These are phyloP conservation scores for Alternaria burnsii DNA, from an alignment of 2,329 filamentous ascomycete genomes.

Conservation along the genomic window DNA sequence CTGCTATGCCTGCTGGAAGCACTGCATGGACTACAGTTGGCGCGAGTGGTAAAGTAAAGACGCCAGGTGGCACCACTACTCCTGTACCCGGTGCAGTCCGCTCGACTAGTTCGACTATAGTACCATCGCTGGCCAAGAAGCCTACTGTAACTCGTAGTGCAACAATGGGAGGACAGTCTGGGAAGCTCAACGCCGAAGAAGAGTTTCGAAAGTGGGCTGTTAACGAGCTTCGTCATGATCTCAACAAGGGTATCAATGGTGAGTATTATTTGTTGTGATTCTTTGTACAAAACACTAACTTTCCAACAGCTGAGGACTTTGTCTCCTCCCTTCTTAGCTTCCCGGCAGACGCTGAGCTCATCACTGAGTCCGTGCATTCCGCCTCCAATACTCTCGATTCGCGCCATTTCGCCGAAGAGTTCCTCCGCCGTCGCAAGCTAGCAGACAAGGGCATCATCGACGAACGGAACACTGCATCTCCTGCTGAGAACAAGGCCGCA, in stretches of 20 bases:
- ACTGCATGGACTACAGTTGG: constrained; percentile 94
- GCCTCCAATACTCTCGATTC: constrained; percentile 90
- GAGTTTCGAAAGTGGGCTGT: constrained; percentile 96
- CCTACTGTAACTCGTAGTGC: constrained; percentile 61
- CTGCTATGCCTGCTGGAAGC: constrained; percentile 54
- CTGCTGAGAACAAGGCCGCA: constrained; percentile 52
- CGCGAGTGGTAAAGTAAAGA: constrained; percentile 89
- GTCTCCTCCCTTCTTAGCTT: constrained; percentile 77
- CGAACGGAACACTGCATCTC: constrained; percentile 66
- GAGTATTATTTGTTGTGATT: constrained; percentile 38
- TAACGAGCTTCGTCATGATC: constrained; percentile 77
- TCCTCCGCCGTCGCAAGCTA: constrained; percentile 88
- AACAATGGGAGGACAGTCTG: constrained; percentile 54
- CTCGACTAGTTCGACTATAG: constrained; percentile 57
- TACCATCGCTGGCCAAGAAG: constrained; percentile 60
- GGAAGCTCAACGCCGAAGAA: constrained; percentile 74
- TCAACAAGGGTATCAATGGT: constrained; percentile 74
- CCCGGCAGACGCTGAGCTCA: constrained; percentile 79
- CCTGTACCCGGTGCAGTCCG: constrained; percentile 58
- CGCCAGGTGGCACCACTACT: constrained; percentile 68
- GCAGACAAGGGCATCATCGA: constrained; percentile 91
- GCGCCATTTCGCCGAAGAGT: constrained; percentile 92
- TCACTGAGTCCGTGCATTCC: constrained; percentile 88
- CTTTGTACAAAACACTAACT: constrained; percentile 24
- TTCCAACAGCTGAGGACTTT: constrained; percentile 75